Evolutionary conservation across 106 monocot species (phyloP).

Genomic region (Vanilla planifolia): DNA sequence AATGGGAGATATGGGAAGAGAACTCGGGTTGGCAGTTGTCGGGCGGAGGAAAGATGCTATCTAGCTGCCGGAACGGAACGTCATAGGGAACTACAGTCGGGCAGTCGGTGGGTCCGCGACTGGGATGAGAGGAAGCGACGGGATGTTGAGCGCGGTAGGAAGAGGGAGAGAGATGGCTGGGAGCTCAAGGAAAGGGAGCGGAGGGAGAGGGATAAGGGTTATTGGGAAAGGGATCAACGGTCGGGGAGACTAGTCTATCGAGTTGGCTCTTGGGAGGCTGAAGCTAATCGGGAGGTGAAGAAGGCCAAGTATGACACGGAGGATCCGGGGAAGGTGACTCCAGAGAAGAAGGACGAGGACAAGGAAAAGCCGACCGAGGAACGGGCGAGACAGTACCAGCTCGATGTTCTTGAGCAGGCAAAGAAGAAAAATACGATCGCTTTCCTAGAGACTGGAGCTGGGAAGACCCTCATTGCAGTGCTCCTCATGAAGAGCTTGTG

Average conservation of each 20-base stretch:
- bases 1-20: constrained; percentile 34
- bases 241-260: constrained; percentile 68
- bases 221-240: constrained; percentile 72
- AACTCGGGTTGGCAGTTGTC: constrained; percentile 5
- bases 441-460: constrained; percentile 96
- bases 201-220: constrained; percentile 62
- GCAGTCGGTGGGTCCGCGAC: constrained; percentile 7
- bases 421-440: constrained; percentile 95
- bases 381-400: constrained; percentile 83
- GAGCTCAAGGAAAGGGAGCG: constrained; percentile 35
- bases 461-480: constrained; percentile 91
- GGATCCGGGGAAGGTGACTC: constrained; percentile 9
- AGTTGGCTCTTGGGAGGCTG: constrained; percentile 64
- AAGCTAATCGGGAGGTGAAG: constrained; percentile 35
- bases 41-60: constrained; percentile 8
- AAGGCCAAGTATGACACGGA: constrained; percentile 22
- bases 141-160: constrained; percentile 25
- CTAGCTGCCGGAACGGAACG: not conserved
- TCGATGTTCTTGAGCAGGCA: constrained; percentile 93
- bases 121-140: constrained; percentile 14
- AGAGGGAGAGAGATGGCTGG: constrained; percentile 18
- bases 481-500: constrained; percentile 75
- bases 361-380: constrained; percentile 60
- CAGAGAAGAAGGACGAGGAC: constrained; percentile 24
- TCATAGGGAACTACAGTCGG: not conserved